phyloP scores from a whole-genome alignment of 768 basidiomycete genomes.

The Leucocoprinus birnbaumii region DNA sequence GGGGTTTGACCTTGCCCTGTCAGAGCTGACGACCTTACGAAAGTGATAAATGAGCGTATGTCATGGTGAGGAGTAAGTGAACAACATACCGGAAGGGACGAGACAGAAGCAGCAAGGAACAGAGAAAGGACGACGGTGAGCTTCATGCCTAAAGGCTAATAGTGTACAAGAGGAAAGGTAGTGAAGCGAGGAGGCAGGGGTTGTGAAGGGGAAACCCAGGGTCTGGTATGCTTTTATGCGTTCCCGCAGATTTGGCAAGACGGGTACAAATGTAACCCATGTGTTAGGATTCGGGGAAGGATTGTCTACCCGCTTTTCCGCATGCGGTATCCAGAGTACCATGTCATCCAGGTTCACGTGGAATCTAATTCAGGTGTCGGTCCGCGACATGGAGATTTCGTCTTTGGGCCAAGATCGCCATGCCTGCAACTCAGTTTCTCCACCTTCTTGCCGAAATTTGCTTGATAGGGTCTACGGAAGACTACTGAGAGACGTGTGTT shows the following conservation, averaged over 20 bases:
- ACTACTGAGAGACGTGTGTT: neutral
- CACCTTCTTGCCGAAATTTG: conserved; percentile 1
- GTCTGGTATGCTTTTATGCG: conserved; percentile 32
- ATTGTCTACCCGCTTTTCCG: conserved; percentile 34
- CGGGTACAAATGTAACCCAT: conserved; percentile 30
- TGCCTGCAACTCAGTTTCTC: conserved; percentile 4
- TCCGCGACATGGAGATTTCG: conserved; percentile 9
- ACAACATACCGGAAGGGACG: conserved; percentile 35
- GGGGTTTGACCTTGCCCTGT: neutral
- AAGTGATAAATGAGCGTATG: conserved; percentile 5
- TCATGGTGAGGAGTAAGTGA: neutral
- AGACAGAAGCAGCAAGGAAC: conserved; percentile 28
- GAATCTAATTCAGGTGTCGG: conserved; percentile 8
- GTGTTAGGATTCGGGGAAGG: conserved; percentile 25
- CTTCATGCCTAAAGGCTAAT: conserved; percentile 28
- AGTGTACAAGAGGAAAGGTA: conserved; percentile 22
- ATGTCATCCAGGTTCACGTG: conserved; percentile 27
- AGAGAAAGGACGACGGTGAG: conserved; percentile 31
- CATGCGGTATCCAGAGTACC: conserved; percentile 27
- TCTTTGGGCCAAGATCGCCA: neutral
- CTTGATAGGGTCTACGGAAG: neutral
- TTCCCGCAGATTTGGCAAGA: conserved; percentile 24
- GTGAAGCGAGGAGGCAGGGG: conserved; percentile 21
- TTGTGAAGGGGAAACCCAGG: conserved; percentile 17
- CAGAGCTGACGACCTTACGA: conserved; percentile 20